Evolutionary conservation across 495 filamentous ascomycete species (phyloP).

Genomic region (Melanomma pulvis-pyrius): DNA sequence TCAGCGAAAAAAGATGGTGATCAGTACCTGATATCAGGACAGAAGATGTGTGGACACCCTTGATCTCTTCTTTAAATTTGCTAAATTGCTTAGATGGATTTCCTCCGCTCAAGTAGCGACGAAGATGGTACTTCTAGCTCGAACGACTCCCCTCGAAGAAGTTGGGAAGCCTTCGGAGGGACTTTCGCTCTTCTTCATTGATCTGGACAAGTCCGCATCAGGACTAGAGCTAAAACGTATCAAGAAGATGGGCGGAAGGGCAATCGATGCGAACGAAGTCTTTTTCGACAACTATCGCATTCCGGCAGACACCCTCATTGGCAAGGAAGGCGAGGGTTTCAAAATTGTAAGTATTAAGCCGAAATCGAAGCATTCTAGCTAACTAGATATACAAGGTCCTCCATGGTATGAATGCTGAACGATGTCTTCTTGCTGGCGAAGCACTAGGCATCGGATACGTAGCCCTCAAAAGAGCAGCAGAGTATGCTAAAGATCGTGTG

Average conservation of each 20-base stretch:
- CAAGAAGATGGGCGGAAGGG: conserved; percentile 78
- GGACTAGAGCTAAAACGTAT: conserved; percentile 69
- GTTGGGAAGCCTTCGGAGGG: conserved; percentile 68
- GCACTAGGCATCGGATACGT: conserved; percentile 76
- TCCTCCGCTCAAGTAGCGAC: conserved; percentile 74
- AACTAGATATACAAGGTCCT: conserved; percentile 51
- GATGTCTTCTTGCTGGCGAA: conserved; percentile 75
- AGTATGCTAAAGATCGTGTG: conserved; percentile 68
- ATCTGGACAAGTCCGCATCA: conserved; percentile 60
- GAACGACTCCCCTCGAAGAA: conserved; percentile 69
- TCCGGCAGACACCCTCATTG: conserved; percentile 63
- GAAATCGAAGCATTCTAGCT: not conserved
- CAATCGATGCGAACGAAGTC: conserved; percentile 81
- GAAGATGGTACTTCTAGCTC: conserved; percentile 77
- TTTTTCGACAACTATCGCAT: conserved; percentile 78
- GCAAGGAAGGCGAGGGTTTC: conserved; percentile 72
- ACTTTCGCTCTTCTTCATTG: conserved; percentile 75
- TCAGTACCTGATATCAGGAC: conserved; percentile 66
- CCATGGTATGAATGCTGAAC: conserved; percentile 84
- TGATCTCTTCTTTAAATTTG: not conserved
- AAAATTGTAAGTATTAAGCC: conserved; percentile 52
- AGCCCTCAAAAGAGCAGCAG: conserved; percentile 64
- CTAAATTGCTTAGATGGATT: conserved; percentile 56
- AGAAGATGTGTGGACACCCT: conserved; percentile 65
- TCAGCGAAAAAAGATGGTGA: conserved; percentile 55